Percentiles rank a stretch among this genome's conserved stretches.
Evolutionary conservation across 129 eudicot species (phyloP).

Genomic region (Daucus carota): DH1_v3.0 NC_030383.2:57285001-57285500

Average conservation of each 20-base stretch:
- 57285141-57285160: conserved; percentile 80
- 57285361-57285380: conserved; percentile 49
- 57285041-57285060: conserved; percentile 1
- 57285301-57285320: conserved; percentile 84
- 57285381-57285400: background rate
- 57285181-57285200: conserved; percentile 91
- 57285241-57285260: conserved; percentile 6
- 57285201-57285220: conserved; percentile 87
- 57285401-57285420: background rate
- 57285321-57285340: conserved; percentile 87
- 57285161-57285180: conserved; percentile 96
- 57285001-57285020: conserved; percentile 14
- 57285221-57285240: conserved; percentile 67
- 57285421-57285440: background rate
- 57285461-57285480: background rate
- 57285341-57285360: conserved; percentile 75
- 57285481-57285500: conserved; percentile 71
- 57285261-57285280: background rate
- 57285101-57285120: conserved; percentile 57
- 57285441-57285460: background rate
- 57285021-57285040: background rate
- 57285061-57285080: background rate
- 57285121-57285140: conserved; percentile 76
- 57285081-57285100: conserved; percentile 38
- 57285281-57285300: background rate